phyloP scores from a whole-genome alignment of 2,329 filamentous ascomycete species.

The Exophiala calicioides region DNA sequence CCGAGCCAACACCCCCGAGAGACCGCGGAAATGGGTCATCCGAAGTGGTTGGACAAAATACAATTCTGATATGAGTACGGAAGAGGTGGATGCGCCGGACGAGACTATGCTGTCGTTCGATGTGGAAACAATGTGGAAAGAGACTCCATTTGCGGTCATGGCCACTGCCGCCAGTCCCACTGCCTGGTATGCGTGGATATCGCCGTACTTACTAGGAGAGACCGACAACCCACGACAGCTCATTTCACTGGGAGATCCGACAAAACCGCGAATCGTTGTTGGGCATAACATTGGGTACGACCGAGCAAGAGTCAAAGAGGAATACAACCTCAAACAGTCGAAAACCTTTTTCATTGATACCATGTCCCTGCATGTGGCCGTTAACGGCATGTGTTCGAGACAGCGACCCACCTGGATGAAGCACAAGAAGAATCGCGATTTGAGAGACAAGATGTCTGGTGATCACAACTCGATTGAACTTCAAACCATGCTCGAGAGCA shows the following conservation, averaged over 20 bases:
- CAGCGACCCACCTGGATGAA: conserved; percentile 98
- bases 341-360: conserved; percentile 90
- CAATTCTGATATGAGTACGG: conserved; percentile 68
- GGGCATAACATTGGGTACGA: conserved; percentile 98
- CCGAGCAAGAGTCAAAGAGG: conserved; percentile 80
- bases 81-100: conserved; percentile 73
- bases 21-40: conserved; percentile 71
- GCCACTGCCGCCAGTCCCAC: conserved; percentile 87
- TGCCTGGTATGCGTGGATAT: conserved; percentile 97
- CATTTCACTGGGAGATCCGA: conserved; percentile 80
- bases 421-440: conserved; percentile 84
- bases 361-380: conserved; percentile 96
- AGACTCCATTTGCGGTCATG: conserved; percentile 92
- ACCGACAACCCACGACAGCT: conserved; percentile 75
- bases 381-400: conserved; percentile 97
- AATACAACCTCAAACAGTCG: conserved; percentile 81
- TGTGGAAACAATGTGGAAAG: conserved; percentile 94
- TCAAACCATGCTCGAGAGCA: conserved; percentile 67
- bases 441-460: conserved; percentile 74
- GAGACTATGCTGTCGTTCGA: conserved; percentile 88
- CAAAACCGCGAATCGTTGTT: conserved; percentile 73
- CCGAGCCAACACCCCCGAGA: conserved; percentile 57
- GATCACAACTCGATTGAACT: conserved; percentile 72
- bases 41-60: conserved; percentile 96
- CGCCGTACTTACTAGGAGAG: conserved; percentile 89